phyloP scores from a whole-genome alignment of 2,329 filamentous ascomycete genomes.

The Sporothrix curviconia region DNA sequence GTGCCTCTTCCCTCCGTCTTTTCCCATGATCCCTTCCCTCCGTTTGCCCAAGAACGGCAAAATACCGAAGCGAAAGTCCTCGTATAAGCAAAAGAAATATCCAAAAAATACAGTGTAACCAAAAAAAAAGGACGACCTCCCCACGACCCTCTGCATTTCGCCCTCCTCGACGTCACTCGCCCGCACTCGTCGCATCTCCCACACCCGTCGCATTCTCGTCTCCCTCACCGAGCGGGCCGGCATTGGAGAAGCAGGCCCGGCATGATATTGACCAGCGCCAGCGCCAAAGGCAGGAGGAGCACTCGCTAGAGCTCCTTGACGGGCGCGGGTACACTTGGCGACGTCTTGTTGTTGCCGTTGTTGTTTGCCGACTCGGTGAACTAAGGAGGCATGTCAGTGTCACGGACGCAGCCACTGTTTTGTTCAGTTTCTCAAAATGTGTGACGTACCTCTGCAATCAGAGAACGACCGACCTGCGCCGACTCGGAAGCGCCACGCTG shows the following conservation, averaged over 20 bases:
- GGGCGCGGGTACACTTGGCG: background rate
- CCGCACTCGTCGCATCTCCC: background rate
- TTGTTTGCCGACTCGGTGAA: background rate
- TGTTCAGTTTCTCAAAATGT: too few species aligned
- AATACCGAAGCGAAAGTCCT: background rate
- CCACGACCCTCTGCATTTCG: background rate
- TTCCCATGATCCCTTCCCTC: background rate
- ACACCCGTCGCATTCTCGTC: background rate
- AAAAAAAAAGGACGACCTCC: background rate
- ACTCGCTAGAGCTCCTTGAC: constrained; percentile 2
- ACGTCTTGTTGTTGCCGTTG: background rate
- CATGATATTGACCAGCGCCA: background rate
- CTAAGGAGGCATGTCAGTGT: background rate
- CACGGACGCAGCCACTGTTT: background rate
- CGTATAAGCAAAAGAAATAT: background rate
- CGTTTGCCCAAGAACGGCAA: background rate
- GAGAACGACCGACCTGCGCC: constrained; percentile 47
- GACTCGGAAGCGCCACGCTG: constrained; percentile 53
- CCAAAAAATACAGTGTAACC: background rate
- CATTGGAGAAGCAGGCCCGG: background rate
- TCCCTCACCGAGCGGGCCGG: background rate
- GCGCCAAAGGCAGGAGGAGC: background rate
- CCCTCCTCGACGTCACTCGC: background rate
- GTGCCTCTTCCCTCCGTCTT: background rate
- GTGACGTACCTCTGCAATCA: constrained; percentile 45